Percentiles rank a stretch among this genome's conserved stretches.
phyloP scores from a whole-genome alignment of 768 basidiomycete genomes.

The Auricularia heimuer region DNA sequence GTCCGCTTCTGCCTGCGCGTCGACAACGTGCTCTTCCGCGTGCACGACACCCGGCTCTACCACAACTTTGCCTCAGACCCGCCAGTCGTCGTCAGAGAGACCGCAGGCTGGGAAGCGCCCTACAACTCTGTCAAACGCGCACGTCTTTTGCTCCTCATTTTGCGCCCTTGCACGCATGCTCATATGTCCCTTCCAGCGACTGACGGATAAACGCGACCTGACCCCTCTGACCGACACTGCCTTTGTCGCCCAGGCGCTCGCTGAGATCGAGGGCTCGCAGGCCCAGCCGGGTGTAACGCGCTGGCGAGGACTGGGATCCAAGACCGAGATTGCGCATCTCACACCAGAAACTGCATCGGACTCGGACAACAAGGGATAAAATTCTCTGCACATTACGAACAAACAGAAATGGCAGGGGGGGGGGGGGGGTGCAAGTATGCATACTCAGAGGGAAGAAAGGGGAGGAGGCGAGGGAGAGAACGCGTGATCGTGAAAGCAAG shows the following conservation, averaged over 20 bases:
- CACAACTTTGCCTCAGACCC: slow-evolving; percentile 63
- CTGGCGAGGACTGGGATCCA: slow-evolving; percentile 76
- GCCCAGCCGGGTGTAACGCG: slow-evolving; percentile 58
- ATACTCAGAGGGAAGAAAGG: neutral
- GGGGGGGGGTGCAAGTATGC: no score
- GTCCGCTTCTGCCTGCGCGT: slow-evolving; percentile 88
- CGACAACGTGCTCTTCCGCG: slow-evolving; percentile 88
- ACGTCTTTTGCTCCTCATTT: slow-evolving; percentile 15
- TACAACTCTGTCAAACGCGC: slow-evolving; percentile 76
- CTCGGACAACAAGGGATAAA: no score
- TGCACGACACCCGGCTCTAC: slow-evolving; percentile 81
- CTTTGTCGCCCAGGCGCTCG: slow-evolving; percentile 66
- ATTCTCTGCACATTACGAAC: no score
- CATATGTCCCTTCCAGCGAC: slow-evolving; percentile 31
- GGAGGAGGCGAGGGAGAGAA: neutral
- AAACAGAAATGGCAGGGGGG: neutral
- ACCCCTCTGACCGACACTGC: slow-evolving; percentile 80
- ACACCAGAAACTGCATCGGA: neutral
- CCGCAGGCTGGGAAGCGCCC: slow-evolving; percentile 83
- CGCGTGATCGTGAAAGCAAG: neutral
- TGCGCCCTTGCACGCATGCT: neutral
- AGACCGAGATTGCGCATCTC: slow-evolving; percentile 38
- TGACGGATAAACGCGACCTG: slow-evolving; percentile 69
- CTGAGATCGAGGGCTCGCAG: slow-evolving; percentile 52
- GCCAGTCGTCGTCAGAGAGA: slow-evolving; percentile 65